Evolutionary conservation across 2,329 filamentous ascomycete species (phyloP).

Genomic region (Colletotrichum higginsianum): DNA sequence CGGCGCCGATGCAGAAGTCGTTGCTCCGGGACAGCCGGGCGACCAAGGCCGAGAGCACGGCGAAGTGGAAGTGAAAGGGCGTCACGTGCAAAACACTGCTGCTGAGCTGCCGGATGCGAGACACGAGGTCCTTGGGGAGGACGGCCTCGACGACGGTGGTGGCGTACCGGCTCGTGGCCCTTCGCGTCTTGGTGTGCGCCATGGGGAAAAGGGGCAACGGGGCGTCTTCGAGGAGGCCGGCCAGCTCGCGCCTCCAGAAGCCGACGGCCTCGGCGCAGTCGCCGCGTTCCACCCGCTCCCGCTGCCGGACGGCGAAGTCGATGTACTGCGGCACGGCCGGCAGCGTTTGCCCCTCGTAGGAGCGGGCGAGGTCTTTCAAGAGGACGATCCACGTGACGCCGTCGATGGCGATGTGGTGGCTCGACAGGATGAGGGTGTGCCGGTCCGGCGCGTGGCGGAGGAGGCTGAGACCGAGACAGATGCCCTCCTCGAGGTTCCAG

Average conservation of each 20-base stretch:
- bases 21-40: conserved; percentile 31
- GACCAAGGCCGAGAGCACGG: conserved; percentile 48
- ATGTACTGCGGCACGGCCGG: conserved; percentile 51
- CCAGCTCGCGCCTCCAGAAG: conserved; percentile 51
- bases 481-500: conserved; percentile 17
- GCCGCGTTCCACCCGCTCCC: conserved; percentile 47
- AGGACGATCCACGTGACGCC: conserved; percentile 61
- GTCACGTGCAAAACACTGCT: conserved; percentile 27
- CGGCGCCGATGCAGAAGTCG: conserved; percentile 64
- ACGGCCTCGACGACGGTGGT: conserved; percentile 5
- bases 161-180: conserved; percentile 6
- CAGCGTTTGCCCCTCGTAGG: conserved; percentile 53
- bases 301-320: conserved; percentile 53
- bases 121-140: neutral
- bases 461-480: neutral
- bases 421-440: conserved; percentile 59
- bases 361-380: conserved; percentile 59
- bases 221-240: conserved; percentile 47
- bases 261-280: conserved; percentile 48
- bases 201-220: conserved; percentile 53
- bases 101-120: conserved; percentile 9
- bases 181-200: conserved; percentile 7
- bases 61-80: conserved; percentile 63
- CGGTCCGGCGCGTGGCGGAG: neutral
- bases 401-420: conserved; percentile 68